These are phyloP conservation scores for Trametes cinnabarina DNA, from an alignment of 768 basidiomycete species.

Conservation along the genomic window DNA sequence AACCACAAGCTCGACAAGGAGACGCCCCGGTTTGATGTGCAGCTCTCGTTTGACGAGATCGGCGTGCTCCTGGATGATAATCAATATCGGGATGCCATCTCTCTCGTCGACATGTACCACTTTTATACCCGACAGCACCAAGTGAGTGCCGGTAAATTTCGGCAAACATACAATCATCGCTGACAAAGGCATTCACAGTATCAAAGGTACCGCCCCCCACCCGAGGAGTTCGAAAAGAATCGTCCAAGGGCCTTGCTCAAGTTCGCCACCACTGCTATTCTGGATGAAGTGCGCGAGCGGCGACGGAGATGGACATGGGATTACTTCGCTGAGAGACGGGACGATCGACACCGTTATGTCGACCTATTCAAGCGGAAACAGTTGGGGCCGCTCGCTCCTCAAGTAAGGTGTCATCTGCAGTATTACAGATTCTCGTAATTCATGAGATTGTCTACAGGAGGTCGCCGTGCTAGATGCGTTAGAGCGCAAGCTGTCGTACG, in stretches of 20 bases:
- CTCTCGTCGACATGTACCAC: conserved; percentile 94
- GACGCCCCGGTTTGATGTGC: conserved; percentile 83
- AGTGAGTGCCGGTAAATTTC: conserved; percentile 38
- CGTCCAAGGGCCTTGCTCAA: conserved; percentile 64
- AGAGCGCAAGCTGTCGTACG: conserved; percentile 84
- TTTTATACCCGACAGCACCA: conserved; percentile 84
- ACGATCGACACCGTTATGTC: conserved; percentile 84
- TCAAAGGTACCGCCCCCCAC: conserved; percentile 70
- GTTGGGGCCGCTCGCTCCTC: conserved; percentile 47
- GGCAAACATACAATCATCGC: background rate
- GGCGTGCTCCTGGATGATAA: conserved; percentile 88
- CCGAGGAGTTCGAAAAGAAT: conserved; percentile 58
- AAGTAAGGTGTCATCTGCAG: conserved; percentile 43
- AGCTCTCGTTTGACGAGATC: conserved; percentile 89
- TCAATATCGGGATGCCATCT: conserved; percentile 92
- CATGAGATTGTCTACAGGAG: conserved; percentile 41
- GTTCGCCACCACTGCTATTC: conserved; percentile 79
- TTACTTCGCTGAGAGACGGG: conserved; percentile 83
- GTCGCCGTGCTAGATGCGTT: conserved; percentile 52
- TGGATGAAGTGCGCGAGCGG: conserved; percentile 80
- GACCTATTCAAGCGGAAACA: conserved; percentile 78
- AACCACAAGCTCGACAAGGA: conserved; percentile 73
- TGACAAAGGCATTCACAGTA: conserved; percentile 51
- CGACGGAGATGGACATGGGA: conserved; percentile 88
- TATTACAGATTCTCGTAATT: background rate